Percentiles rank a stretch among this genome's conserved stretches.
Evolutionary conservation across 352 stramenopile genomes (phyloP).

Genomic region (Globisporangium uncinulatum): DNA sequence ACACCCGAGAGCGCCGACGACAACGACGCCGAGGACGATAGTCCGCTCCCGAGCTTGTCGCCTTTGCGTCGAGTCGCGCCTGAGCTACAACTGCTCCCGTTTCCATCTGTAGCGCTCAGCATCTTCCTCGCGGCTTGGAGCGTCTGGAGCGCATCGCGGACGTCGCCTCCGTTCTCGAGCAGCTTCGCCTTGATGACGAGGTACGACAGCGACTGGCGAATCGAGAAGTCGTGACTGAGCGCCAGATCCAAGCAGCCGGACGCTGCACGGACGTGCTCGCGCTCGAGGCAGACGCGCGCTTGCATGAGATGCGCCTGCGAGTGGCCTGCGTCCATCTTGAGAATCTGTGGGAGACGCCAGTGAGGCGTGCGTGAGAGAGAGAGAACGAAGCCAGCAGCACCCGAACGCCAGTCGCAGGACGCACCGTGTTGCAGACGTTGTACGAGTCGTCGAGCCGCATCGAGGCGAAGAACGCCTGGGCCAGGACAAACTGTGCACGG

Average conservation of each 20-base stretch:
- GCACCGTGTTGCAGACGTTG: constrained; percentile 58
- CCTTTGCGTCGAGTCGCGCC: constrained; percentile 9
- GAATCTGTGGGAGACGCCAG: constrained; percentile 20
- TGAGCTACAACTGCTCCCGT: constrained; percentile 3
- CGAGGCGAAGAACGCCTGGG: constrained; percentile 70
- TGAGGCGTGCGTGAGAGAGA: too few relatives aligned
- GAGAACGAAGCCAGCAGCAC: not conserved
- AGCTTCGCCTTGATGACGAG: constrained; percentile 87
- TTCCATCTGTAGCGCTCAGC: constrained; percentile 13
- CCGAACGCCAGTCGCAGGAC: not conserved
- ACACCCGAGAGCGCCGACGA: constrained; percentile 17
- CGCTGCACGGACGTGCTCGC: constrained; percentile 68
- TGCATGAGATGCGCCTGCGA: constrained; percentile 79
- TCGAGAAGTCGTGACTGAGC: constrained; percentile 85
- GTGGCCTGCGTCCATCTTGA: constrained; percentile 76
- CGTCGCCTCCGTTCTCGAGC: constrained; percentile 63
- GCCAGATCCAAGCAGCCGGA: constrained; percentile 81
- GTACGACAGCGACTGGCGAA: constrained; percentile 81
- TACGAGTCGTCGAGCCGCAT: constrained; percentile 73
- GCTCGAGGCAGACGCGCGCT: constrained; percentile 73
- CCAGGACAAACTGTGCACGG: constrained; percentile 76
- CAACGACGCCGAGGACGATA: too few relatives aligned
- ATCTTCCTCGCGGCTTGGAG: constrained; percentile 81
- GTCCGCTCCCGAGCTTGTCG: constrained; percentile 6
- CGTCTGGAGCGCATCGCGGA: constrained; percentile 74